phyloP scores from a whole-genome alignment of 441 rosid species.

The Brassica balearica region DNA sequence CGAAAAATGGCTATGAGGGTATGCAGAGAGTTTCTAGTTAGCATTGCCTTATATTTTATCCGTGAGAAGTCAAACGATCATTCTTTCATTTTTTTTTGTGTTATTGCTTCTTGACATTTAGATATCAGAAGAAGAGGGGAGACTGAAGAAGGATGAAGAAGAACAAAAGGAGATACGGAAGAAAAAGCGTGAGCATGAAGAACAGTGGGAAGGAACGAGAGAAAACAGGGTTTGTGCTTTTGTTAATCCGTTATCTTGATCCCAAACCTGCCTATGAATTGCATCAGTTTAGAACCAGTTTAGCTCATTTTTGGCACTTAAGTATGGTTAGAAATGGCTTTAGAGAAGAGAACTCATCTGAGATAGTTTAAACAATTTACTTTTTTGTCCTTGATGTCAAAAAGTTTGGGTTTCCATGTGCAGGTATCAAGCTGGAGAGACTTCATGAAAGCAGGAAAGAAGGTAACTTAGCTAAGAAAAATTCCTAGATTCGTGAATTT shows the following conservation, averaged over 20 bases:
- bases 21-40: slow-evolving; percentile 40
- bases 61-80: background rate
- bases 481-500: background rate
- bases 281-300: slow-evolving; percentile 13
- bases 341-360: background rate
- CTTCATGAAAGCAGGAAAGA: slow-evolving; percentile 88
- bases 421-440: slow-evolving; percentile 99
- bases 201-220: slow-evolving; percentile 99
- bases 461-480: slow-evolving; percentile 41
- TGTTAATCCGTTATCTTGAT: slow-evolving; percentile 1
- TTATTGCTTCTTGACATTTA: slow-evolving; percentile 43
- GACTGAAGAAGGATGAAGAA: slow-evolving; percentile 95
- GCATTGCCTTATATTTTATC: slow-evolving; percentile 12
- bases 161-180: slow-evolving; percentile 95
- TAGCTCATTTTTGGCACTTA: slow-evolving; percentile 16
- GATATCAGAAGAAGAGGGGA: slow-evolving; percentile 99
- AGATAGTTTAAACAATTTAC: background rate
- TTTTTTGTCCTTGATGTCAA: background rate
- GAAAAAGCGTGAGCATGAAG: slow-evolving; percentile 96
- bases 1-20: slow-evolving; percentile 99
- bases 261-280: slow-evolving; percentile 2
- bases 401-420: slow-evolving; percentile 25
- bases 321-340: background rate
- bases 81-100: slow-evolving; percentile 9
- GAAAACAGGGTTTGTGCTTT: slow-evolving; percentile 73